Evolutionary conservation across 2,329 filamentous ascomycete species (phyloP), one percentile per base, ranked within the genome.

Genomic region (Delphinella strobiligena): DNA sequence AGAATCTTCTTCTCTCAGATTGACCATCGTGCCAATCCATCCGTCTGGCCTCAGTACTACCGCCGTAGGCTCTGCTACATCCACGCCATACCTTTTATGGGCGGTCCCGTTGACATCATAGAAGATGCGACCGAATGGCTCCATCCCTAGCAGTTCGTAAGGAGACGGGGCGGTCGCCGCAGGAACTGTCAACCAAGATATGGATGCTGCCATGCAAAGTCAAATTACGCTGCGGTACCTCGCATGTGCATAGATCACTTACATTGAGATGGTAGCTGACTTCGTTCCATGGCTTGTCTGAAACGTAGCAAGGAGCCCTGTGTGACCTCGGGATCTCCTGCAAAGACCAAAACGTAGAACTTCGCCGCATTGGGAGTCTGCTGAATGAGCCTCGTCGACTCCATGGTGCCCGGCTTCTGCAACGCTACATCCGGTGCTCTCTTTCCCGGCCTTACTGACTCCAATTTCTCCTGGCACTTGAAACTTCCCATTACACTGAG

Each of bases 341-440:
- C 49, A 34, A 70, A 68, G 3, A 69, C 45, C 4, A 66, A 41
- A 10, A 69, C 52, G 36, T 61, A 56, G 44, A 71, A 71, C 9
- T 47, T 48, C 1, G 59, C 61, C 0, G 45, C 38, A 46, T 69
- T 72, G 2, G 59, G 63, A 0, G 63, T 64, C 33, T 63, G 56
- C n/a, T 52, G 53, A 40, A 69, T 63, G 17, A 72, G 45, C 27
- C 67, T 54, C 2, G 63, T 64, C 0, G 47, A 16, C 37, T 67
- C 62, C 16, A 63, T 61, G 0, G 66, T 68, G 0, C 63, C 67
- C 0, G 67, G 67, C 38, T 62, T 65, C 14, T 60, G 53, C 3
- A 72, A 51, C 4, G 52, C 40, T 5, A 69, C 60, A 48, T 72
- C 68, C 4, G 66, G 67, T 4, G 61, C 65, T 42, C 68, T 56